These are phyloP conservation scores for Dipteronia dyeriana DNA, from an alignment of 345 rosid species.

Conservation along the genomic window DNA sequence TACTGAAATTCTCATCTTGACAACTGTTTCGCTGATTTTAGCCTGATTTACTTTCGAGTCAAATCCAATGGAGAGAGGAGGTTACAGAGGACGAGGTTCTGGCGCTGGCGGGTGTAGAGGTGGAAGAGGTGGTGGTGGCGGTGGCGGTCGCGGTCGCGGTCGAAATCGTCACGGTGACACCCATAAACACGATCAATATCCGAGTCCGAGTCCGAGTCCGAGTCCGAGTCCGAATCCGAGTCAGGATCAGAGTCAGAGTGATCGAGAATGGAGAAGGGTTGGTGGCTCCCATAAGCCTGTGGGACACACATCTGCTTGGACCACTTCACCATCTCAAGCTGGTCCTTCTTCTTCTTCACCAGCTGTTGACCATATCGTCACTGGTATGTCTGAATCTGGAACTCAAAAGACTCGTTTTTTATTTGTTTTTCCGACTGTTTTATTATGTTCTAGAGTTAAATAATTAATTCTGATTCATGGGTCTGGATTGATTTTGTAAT, in stretches of 20 bases:
- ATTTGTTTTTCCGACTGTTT: no score
- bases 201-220: no score
- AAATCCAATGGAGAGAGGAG: constrained; percentile 56
- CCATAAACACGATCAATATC: background rate
- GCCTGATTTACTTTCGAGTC: constrained; percentile 20
- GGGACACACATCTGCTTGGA: no score
- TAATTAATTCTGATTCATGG: no score
- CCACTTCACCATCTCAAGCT: background rate
- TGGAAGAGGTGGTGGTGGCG: constrained; percentile 11
- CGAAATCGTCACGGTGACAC: background rate
- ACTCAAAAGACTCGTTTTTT: no score
- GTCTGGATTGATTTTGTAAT: no score
- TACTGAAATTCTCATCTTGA: background rate
- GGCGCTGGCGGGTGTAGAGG: constrained; percentile 14
- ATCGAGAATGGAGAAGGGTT: background rate
- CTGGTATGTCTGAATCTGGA: background rate
- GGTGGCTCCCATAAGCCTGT: background rate
- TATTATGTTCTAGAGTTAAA: no score
- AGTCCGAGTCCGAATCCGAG: no score
- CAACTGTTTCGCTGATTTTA: background rate
- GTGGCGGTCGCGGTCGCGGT: background rate
- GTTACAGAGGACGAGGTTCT: constrained; percentile 29
- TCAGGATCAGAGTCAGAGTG: no score
- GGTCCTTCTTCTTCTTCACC: background rate
- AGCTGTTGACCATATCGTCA: background rate